Base-by-base conservation (phyloP, 2,329 filamentous ascomycete genomes). In the Nothophaeocryptopus gaeumannii region DNA sequence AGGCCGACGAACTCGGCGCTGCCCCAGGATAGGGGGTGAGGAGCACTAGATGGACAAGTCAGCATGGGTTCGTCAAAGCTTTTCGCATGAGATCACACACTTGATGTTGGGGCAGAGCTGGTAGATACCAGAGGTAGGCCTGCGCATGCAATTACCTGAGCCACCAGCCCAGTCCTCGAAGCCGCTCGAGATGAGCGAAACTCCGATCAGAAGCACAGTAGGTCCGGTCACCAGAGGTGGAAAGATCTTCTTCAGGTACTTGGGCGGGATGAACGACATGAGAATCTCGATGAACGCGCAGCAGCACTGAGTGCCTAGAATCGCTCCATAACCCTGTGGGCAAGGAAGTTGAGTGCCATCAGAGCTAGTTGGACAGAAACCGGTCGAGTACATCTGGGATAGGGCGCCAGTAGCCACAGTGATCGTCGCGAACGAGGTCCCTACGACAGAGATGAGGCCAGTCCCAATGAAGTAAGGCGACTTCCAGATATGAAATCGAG, bases 81-180 rank as follows among this genome's bases (percentile, higher is more conserved):
- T 7, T 26, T 26, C 4, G 7, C 20, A 26, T 26, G 20, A 3
- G 20, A 7, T 26, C 20, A 26, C 20, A 26, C 7, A 26, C 20
- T 73, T 72, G 55, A 85, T 82, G 58, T 78, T 75, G 1, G 86
- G 86, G 61, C 88, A 93, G 5, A 80, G 69, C 5, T 76, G 75
- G 66, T 81, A 89, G 58, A 81, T 78, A 11, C 77, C 79, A 5
- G 70, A 67, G 20, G 63, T 61, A 2, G 72, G 72, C 14, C 67
- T 60, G 2, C 74, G 75, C 63, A 52, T 74, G 67, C 63, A 84
- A 41, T 76, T 72, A 55, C 87, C 86, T 35, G 77, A 81, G 30
- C 88, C 88, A 13, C 88, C 88, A 45, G 86, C 85, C 88, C 88
- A 92, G 70, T 85, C 80, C 66, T 85, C 71, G 70, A 92, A 87